Evolutionary conservation across 768 basidiomycete genomes (phyloP), one percentile per base, ranked within the genome.

Genomic region (Trametopsis cervina): DNA sequence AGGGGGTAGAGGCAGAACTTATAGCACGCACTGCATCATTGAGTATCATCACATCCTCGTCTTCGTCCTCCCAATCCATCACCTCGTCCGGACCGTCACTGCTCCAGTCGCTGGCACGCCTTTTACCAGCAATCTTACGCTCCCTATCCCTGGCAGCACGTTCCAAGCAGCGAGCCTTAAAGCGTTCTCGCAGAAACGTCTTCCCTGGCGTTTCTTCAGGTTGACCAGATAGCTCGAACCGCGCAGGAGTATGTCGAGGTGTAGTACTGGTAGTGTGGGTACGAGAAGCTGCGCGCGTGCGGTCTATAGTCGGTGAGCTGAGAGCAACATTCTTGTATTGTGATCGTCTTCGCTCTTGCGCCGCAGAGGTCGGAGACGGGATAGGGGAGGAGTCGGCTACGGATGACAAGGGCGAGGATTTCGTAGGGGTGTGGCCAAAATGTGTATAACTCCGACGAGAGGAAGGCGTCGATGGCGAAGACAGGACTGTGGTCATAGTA

Each of bases 91-190:
- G 67, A 0, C 60, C 69, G 57, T 83, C 80, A 54, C 81, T 78
- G 51, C 74, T 78, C 7, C 63, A 57, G 17, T 72, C 70, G 12
- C 51, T 43, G 18, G 58, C 58, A 44, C 70, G 63, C 13, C 64
- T 65, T 18, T 62, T 60, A 24, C 60, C 57, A 33, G 53, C 52
- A 12, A 82, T 62, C 10, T 74, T 74, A 24, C 68, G 71, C 36
- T 72, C 71, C 40, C 83, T 69, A 18, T 77, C 78, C 53, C 73
- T 74, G 26, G 70, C 68, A 0, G 80, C 83, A 17, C 82, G 70
- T 59, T 83, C 80, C 38, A 82, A 58, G 60, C 82, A 85, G 42
- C 76, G 72, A 3, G 74, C 75, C 56, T 75, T 76, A 52, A 86
- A 76, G 24, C 76, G 73, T 44, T 81, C 79, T 22, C 80, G 66